These are phyloP conservation scores for Beverwykella pulmonaria DNA, from an alignment of 495 filamentous ascomycete species.

Conservation along the genomic window DNA sequence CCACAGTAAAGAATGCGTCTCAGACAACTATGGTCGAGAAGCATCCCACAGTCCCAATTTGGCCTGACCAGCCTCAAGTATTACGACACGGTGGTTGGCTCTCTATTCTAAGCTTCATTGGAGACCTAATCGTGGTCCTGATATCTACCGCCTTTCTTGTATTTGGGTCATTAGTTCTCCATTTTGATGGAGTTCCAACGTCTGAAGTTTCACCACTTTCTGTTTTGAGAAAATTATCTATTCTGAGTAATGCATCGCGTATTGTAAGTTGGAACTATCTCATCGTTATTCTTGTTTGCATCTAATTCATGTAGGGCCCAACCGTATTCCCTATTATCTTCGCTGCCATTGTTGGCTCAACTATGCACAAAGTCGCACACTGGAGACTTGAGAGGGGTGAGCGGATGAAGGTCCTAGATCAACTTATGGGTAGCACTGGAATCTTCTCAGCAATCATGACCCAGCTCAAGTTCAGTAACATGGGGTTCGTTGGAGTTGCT, in stretches of 20 bases:
- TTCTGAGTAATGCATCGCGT: constrained; percentile 17
- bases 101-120: constrained; percentile 10
- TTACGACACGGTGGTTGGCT: constrained; percentile 10
- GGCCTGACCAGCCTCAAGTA: constrained; percentile 12
- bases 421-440: constrained; percentile 28
- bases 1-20: not conserved
- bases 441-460: constrained; percentile 28
- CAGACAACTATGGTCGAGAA: not conserved
- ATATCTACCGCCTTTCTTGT: constrained; percentile 17
- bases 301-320: constrained; percentile 21
- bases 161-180: constrained; percentile 11
- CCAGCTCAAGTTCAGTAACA: constrained; percentile 29
- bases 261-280: not conserved
- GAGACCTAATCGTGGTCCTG: constrained; percentile 16
- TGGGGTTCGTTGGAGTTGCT: constrained; percentile 9
- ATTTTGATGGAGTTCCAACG: constrained; percentile 16
- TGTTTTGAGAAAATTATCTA: constrained; percentile 11
- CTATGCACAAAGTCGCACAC: constrained; percentile 26
- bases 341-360: constrained; percentile 26
- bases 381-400: constrained; percentile 36
- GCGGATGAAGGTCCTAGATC: constrained; percentile 30
- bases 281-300: not conserved
- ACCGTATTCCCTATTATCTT: constrained; percentile 32
- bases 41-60: constrained; percentile 7
- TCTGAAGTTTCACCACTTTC: constrained; percentile 13